Evolutionary conservation across 2,329 filamentous ascomycete species (phyloP), one percentile per base, ranked within the genome.

Genomic region (Mycosphaerella sp.): DNA sequence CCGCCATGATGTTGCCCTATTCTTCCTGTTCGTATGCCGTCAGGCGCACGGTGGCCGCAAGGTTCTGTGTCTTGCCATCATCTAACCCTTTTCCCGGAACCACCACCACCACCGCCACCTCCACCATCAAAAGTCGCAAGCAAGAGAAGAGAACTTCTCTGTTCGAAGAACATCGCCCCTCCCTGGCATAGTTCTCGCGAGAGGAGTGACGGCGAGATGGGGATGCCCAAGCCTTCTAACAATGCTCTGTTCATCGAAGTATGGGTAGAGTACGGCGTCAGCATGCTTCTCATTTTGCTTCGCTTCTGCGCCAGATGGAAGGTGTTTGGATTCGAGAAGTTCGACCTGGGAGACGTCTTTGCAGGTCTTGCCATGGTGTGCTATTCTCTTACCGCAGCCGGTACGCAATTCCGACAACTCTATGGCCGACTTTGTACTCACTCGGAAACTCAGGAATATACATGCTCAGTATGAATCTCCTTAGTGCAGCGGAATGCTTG

Each of bases 371-470:
- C 54, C 36, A 49, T 49, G 50, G 54, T 56, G 17, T 49, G 37
- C 25, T 42, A 49, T 18, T 41, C 37, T 34, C 45, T 46, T 16
- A 27, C 30, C 42, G 28, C 41, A 21, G 36, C 17, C 40, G 35
- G 41, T 40, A 18, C 3, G 36, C 42, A 21, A 6, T 6, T 12
- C 2, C 17, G 6, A 36, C 16, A 28, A 27, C 25, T 14, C 12
- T 8, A 4, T 21, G 12, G 7, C 16, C 49, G 47, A 42, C 49
- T 8, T 56, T 56, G 40, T 56, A 58, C 44, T 44, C 47, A 14
- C 50, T 57, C 18, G 50, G 48, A 43, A 58, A 46, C 7, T 36
- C 51, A 28, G 57, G 55, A 4, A 59, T 59, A 18, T 59, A 59
- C 28, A 36, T 57, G 18, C 36, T 46, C 18, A 52, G 51, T 53